Evolutionary conservation across 2,329 filamentous ascomycete genomes (phyloP).

Genomic region (Westerdykella ornata): DNA sequence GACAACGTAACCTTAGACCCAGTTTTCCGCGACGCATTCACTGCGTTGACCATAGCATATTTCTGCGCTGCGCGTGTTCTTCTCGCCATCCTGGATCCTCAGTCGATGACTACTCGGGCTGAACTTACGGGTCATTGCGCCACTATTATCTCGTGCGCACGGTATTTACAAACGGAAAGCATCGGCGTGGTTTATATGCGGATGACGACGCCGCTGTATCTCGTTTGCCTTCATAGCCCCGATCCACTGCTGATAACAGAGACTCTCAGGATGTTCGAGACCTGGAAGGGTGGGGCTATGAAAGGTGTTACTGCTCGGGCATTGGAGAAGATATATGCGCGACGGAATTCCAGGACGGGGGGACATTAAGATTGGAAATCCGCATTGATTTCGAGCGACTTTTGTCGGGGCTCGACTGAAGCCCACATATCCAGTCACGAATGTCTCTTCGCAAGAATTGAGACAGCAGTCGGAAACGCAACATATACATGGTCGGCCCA

Average conservation of each 20-base stretch:
- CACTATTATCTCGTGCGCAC: constrained; percentile 18
- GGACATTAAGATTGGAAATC: too few relatives aligned
- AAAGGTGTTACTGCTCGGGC: constrained; percentile 24
- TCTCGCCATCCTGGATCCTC: constrained; percentile 10
- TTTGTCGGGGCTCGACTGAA: too few relatives aligned
- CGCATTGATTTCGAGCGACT: too few relatives aligned
- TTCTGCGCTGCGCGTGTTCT: constrained; percentile 18
- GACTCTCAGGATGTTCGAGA: constrained; percentile 15
- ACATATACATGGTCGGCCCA: too few relatives aligned
- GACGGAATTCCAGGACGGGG: background rate
- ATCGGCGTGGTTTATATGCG: constrained; percentile 29
- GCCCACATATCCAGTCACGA: too few relatives aligned
- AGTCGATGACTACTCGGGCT: constrained; percentile 3
- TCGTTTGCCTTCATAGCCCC: constrained; percentile 23
- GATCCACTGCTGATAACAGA: constrained; percentile 8
- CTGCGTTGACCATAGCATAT: constrained; percentile 20
- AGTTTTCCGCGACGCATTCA: constrained; percentile 18
- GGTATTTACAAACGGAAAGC: constrained; percentile 13
- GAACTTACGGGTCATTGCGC: constrained; percentile 12
- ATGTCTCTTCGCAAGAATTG: too few relatives aligned
- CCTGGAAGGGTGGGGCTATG: constrained; percentile 20
- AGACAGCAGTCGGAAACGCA: too few relatives aligned
- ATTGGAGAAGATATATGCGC: constrained; percentile 13
- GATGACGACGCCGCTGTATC: constrained; percentile 24
- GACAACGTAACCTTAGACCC: constrained; percentile 1